These are phyloP conservation scores for Aspergillus viridinutans DNA, from an alignment of 2,329 filamentous ascomycete species.

Conservation along the genomic window DNA sequence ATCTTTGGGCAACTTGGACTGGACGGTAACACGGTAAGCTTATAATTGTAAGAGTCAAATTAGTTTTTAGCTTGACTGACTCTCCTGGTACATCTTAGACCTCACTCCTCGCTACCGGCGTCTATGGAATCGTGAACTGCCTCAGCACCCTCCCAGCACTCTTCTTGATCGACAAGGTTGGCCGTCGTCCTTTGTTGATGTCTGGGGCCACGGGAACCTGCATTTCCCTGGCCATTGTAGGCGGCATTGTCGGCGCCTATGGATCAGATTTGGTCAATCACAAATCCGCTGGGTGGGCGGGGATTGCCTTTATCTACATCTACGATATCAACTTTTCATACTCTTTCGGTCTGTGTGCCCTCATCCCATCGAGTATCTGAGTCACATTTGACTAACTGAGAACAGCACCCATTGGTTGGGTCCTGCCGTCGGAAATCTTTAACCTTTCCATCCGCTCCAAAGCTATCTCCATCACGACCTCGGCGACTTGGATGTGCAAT, in stretches of 20 bases:
- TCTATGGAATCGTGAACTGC: conserved; percentile 39
- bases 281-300: conserved; percentile 32
- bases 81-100: conserved; percentile 9
- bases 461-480: conserved; percentile 37
- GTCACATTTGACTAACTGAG: background rate
- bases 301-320: conserved; percentile 37
- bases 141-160: conserved; percentile 32
- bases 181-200: conserved; percentile 32
- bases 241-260: conserved; percentile 31
- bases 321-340: conserved; percentile 38
- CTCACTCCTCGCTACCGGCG: conserved; percentile 34
- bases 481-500: conserved; percentile 38
- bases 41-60: background rate
- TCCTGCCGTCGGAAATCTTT: conserved; percentile 39
- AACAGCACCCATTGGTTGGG: conserved; percentile 35
- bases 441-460: conserved; percentile 36
- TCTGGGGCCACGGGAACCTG: conserved; percentile 33
- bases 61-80: background rate
- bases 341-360: conserved; percentile 29
- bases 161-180: conserved; percentile 33
- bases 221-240: conserved; percentile 34
- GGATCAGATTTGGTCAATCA: conserved; percentile 25
- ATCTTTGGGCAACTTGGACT: conserved; percentile 46
- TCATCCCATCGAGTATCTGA: background rate
- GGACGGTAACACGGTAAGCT: conserved; percentile 26